A percentile compares a stretch with the other conserved stretches of the same genome.
Conservation (phyloP, 169 alveolate genomes). For the Theileria luwenshuni region DNA sequence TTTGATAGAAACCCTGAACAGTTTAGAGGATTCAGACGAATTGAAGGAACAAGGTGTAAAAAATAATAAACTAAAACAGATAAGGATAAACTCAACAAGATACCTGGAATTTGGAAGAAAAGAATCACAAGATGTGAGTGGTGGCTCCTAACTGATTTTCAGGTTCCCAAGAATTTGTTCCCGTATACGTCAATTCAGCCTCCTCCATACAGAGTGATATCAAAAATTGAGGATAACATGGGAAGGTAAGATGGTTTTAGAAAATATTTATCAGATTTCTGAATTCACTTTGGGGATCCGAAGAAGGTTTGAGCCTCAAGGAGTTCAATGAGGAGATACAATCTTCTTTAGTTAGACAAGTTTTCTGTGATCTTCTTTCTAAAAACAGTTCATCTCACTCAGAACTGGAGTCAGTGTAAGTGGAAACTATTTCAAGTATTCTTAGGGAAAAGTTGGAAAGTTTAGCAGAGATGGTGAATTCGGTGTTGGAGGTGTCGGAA, state of each 20-base stretch:
- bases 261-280: conserved; percentile 13
- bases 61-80: too few species aligned
- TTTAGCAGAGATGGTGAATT: conserved; percentile 30
- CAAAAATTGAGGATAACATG: conserved; percentile 33
- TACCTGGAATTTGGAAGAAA: neutral
- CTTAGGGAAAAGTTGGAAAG: conserved; percentile 30
- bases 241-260: conserved; percentile 22
- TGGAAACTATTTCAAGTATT: neutral
- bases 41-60: neutral
- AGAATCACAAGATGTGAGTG: neutral
- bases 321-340: conserved; percentile 65
- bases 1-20: conserved; percentile 29
- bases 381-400: conserved; percentile 3
- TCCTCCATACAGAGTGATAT: conserved; percentile 54
- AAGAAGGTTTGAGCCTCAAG: conserved; percentile 5
- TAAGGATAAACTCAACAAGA: too few species aligned
- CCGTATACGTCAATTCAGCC: conserved; percentile 36
- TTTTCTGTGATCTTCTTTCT: conserved; percentile 51
- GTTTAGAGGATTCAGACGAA: conserved; percentile 31
- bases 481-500: conserved; percentile 39
- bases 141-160: neutral
- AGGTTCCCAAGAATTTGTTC: neutral
- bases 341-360: conserved; percentile 64
- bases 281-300: conserved; percentile 38
- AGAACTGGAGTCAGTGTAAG: conserved; percentile 45